Base-by-base conservation (phyloP, 2,329 filamentous ascomycete genomes). In the Knufia fluminis region DNA sequence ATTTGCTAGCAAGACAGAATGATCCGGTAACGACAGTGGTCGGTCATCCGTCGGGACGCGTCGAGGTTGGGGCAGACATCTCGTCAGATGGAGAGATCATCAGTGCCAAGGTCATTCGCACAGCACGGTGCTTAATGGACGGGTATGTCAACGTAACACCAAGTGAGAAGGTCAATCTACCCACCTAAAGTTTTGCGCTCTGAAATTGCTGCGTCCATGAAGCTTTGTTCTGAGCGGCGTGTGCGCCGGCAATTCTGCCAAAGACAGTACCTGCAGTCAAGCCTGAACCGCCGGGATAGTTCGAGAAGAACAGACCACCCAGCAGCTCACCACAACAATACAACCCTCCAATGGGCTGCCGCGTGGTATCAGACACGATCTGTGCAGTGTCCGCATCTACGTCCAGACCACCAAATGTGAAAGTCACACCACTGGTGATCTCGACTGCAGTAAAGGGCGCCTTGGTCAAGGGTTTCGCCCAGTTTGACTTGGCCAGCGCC, bases 261-360 rank as follows among this genome's bases (percentile, higher is more conserved):
- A 74, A 74, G 0, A 81, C 76, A 0, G 75, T 68, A 0, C 79
- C 79, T 16, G 77, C 74, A 0, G 77, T 82, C 61, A 83, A 61
- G 0, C 79, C 79, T 56, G 74, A 78, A 0, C 79, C 79, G 2
- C 79, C 79, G 0, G 78, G 78, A 56, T 82, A 82, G 55, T 82
- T 82, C 14, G 71, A 69, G 58, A 77, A 79, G 55, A 83, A 83
- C 14, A 83, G 58, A 0, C 78, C 79, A 1, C 80, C 81, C 1
- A 84, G 58, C 75, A 85, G 82, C 62, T 85, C 81, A 0, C 81
- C 81, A 2, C 68, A 73, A 55, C 77, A 80, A 53, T 73, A 82
- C 1, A 84, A 58, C 0, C 79, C 77, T 0, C 70, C 69, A 4
- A 83, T 42, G 4, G 46, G 36, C 20, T 41, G 46, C 16, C 46